Evolutionary conservation across 345 rosid species (phyloP).

Genomic region (Moricandia moricandioides): DNA sequence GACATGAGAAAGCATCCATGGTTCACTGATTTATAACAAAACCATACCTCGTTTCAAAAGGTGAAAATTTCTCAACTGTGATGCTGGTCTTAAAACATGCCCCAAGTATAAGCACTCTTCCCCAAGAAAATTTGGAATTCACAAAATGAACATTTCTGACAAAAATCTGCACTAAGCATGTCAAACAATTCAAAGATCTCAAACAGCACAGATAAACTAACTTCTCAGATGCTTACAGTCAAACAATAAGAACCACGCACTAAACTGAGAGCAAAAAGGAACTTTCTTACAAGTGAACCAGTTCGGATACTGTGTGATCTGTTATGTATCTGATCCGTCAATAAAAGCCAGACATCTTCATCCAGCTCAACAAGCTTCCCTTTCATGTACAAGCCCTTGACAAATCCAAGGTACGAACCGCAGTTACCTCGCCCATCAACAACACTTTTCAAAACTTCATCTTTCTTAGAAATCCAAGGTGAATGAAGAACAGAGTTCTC

Average conservation of each 20-base stretch:
- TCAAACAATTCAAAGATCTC: conserved; percentile 20
- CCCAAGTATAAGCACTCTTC: conserved; percentile 67
- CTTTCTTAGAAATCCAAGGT: conserved; percentile 37
- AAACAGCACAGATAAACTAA: conserved; percentile 18
- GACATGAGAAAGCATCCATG: background rate
- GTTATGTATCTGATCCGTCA: conserved; percentile 52
- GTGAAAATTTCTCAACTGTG: conserved; percentile 65
- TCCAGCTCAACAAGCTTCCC: conserved; percentile 87
- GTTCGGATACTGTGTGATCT: conserved; percentile 67
- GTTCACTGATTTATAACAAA: conserved; percentile 10
- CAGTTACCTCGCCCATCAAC: conserved; percentile 47
- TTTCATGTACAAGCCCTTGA: conserved; percentile 63
- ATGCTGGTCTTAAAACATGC: conserved; percentile 77
- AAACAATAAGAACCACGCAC: background rate
- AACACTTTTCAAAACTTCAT: conserved; percentile 26
- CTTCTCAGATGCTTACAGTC: conserved; percentile 8
- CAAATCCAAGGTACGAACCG: conserved; percentile 63
- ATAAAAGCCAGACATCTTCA: conserved; percentile 76
- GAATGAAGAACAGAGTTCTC: conserved; percentile 54
- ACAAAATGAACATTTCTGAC: conserved; percentile 80
- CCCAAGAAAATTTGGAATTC: conserved; percentile 66
- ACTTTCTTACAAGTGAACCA: conserved; percentile 73
- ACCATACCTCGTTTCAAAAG: conserved; percentile 64
- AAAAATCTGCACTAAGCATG: conserved; percentile 48
- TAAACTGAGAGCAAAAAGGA: conserved; percentile 8